Conservation (phyloP, 768 basidiomycete species). For the Tylopilus vinaceipallidus region DNA sequence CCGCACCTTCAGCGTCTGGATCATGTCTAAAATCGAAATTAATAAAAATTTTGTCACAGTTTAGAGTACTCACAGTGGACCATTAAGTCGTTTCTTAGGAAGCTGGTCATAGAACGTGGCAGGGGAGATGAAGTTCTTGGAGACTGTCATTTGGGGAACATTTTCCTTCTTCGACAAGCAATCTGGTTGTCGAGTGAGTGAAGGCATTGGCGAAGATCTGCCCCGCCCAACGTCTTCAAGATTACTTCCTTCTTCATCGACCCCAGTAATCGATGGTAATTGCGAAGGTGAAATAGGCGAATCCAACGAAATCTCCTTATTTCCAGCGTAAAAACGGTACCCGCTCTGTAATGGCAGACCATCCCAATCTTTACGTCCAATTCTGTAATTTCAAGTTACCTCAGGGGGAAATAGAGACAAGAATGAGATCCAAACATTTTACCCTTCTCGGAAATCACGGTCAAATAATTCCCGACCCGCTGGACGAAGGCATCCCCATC, state of each 20-base stretch:
- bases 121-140: slow-evolving; percentile 46
- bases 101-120: slow-evolving; percentile 60
- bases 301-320: slow-evolving; percentile 64
- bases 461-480: slow-evolving; percentile 47
- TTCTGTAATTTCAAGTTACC: slow-evolving; percentile 35
- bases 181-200: slow-evolving; percentile 1
- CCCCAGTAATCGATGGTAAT: slow-evolving; percentile 45
- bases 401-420: slow-evolving; percentile 8
- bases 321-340: slow-evolving; percentile 45
- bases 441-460: slow-evolving; percentile 68
- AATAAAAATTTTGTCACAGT: neutral
- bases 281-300: slow-evolving; percentile 46
- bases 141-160: slow-evolving; percentile 8
- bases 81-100: slow-evolving; percentile 28
- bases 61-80: slow-evolving; percentile 18
- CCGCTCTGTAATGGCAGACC: slow-evolving; percentile 45
- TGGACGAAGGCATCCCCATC: slow-evolving; percentile 74
- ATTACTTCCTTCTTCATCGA: slow-evolving; percentile 28
- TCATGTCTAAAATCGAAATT: slow-evolving; percentile 55
- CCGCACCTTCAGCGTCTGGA: slow-evolving; percentile 68
- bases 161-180: slow-evolving; percentile 22
- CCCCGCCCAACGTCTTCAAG: slow-evolving; percentile 15
- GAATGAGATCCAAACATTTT: slow-evolving; percentile 47
- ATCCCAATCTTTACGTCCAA: slow-evolving; percentile 63
- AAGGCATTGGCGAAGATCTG: slow-evolving; percentile 15